A percentile compares a stretch with the other conserved stretches of the same genome.
Evolutionary conservation across 2,329 filamentous ascomycete genomes (phyloP).

Genomic region (Paecilomyces variotii): DNA sequence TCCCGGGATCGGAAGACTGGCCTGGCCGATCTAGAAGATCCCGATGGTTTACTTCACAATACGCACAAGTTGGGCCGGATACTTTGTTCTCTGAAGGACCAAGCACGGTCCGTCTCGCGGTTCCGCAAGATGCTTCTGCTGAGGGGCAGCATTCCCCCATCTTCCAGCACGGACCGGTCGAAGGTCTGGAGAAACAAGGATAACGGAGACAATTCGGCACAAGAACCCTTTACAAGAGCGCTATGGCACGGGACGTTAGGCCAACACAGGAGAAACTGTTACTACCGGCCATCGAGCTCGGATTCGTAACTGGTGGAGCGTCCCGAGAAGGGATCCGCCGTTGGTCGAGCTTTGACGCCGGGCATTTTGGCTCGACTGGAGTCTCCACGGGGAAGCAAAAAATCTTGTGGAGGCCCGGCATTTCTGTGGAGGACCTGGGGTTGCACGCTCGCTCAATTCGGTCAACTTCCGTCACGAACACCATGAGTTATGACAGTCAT

Average conservation of each 20-base stretch:
- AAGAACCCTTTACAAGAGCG: not conserved
- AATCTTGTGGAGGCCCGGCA: conserved; percentile 1
- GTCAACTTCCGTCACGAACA: not conserved
- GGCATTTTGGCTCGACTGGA: not conserved
- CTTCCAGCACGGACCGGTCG: not conserved
- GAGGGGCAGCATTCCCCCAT: not conserved
- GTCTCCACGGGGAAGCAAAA: conserved; percentile 14
- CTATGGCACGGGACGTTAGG: not conserved
- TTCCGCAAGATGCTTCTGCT: not conserved
- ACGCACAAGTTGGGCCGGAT: not conserved
- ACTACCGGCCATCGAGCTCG: not conserved
- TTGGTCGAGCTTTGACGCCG: not conserved
- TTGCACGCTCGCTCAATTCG: not conserved
- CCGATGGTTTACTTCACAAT: not conserved
- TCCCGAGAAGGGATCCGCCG: not conserved
- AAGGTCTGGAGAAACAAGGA: not conserved
- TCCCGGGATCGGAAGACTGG: not conserved
- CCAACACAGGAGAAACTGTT: not conserved
- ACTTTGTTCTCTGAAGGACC: not conserved
- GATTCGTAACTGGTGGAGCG: not conserved
- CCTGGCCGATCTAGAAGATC: not conserved
- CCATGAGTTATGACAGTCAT: not conserved
- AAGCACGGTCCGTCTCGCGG: not conserved
- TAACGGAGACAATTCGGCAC: not conserved
- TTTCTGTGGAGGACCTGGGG: conserved; percentile 2